A percentile compares a stretch with the other conserved stretches of the same genome.
These are phyloP conservation scores for Tilletiopsis washingtonensis DNA, from an alignment of 1,284 basidiomycete genomes.

Conservation along the genomic window DNA sequence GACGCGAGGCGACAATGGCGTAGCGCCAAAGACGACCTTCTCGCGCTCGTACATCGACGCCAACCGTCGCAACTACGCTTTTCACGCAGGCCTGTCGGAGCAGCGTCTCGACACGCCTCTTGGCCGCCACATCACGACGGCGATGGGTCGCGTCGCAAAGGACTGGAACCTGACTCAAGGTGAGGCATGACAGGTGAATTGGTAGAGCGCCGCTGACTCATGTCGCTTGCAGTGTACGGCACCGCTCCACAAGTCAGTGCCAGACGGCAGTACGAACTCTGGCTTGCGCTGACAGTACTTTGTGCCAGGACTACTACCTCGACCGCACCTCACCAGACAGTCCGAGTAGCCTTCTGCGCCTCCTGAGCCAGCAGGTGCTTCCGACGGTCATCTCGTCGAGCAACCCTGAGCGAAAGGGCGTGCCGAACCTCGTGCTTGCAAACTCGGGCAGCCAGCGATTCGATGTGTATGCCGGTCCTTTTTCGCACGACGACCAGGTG, in stretches of 20 bases:
- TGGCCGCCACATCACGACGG: conserved; percentile 29
- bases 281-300: no score
- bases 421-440: conserved; percentile 34
- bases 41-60: conserved; percentile 51
- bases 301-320: conserved; percentile 46
- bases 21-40: conserved; percentile 31
- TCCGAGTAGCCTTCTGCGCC: conserved; percentile 29
- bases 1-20: conserved; percentile 14
- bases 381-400: conserved; percentile 39
- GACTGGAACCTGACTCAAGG: conserved; percentile 34
- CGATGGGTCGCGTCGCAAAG: conserved; percentile 31
- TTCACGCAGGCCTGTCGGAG: conserved; percentile 15
- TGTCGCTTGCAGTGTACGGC: conserved; percentile 21
- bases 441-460: conserved; percentile 44
- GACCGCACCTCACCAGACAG: conserved; percentile 14
- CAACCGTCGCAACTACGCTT: conserved; percentile 48
- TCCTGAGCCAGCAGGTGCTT: conserved; percentile 30
- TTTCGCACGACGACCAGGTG: conserved; percentile 41
- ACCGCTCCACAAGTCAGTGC: conserved; percentile 35
- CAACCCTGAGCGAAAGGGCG: conserved; percentile 17
- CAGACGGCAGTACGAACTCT: no score
- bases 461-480: conserved; percentile 37
- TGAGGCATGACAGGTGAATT: neutral
- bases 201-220: neutral
- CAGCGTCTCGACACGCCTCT: conserved; percentile 30